Percentiles rank a stretch among this genome's conserved stretches.
phyloP scores from a whole-genome alignment of 805 yeast genomes.

The Wickerhamiella azymoides region DNA sequence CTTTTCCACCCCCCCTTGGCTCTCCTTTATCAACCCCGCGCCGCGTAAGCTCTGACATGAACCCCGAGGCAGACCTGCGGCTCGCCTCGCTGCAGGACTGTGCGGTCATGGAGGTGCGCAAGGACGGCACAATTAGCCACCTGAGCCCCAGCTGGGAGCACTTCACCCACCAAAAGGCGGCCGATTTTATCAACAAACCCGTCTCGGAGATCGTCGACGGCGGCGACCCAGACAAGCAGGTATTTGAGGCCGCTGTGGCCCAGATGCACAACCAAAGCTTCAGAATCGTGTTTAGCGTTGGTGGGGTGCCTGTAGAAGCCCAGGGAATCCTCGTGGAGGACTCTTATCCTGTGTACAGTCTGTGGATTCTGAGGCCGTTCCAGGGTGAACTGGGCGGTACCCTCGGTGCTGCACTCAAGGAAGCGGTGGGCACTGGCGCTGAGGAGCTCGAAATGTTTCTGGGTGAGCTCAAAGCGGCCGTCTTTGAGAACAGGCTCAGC shows the following conservation, averaged over 20 bases:
- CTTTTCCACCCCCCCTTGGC: background rate
- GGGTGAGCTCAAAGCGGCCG: conserved; percentile 46
- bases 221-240: conserved; percentile 15
- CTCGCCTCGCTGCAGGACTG: conserved; percentile 8
- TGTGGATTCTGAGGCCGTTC: conserved; percentile 52
- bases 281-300: conserved; percentile 1
- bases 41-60: conserved; percentile 2
- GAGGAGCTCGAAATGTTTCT: conserved; percentile 69
- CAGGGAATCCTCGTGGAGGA: conserved; percentile 80
- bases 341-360: conserved; percentile 38
- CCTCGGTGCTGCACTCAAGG: conserved; percentile 31
- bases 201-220: conserved; percentile 19
- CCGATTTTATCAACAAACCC: conserved; percentile 15
- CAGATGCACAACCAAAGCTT: conserved; percentile 3
- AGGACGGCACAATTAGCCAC: conserved; percentile 65
- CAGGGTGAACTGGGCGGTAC: conserved; percentile 4
- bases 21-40: background rate
- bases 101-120: conserved; percentile 59
- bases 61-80: conserved; percentile 7
- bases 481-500: conserved; percentile 39
- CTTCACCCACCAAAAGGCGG: conserved; percentile 40
- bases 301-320: conserved; percentile 45
- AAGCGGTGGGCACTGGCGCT: conserved; percentile 77
- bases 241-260: conserved; percentile 17
- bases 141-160: conserved; percentile 66